Base-by-base conservation (phyloP, 768 basidiomycete species). In the Suillus tomentosus region DNA sequence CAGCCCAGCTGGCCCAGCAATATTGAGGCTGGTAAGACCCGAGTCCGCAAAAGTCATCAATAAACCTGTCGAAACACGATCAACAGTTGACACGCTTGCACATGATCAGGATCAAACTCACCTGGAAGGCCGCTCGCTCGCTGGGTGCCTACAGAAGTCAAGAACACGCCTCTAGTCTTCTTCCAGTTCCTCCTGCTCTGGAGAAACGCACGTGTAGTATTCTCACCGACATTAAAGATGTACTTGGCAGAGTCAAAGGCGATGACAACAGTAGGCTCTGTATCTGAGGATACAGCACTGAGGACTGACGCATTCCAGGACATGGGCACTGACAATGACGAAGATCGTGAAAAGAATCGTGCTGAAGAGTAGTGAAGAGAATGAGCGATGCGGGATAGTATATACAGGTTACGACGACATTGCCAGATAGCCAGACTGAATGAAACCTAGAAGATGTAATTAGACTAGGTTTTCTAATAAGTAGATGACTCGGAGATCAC, bases 171-270 rank as follows among this genome's bases (percentile, higher is more conserved):
- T 50, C 81, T 82, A 5, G 90, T 80, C 68, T 85, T 90, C 72
- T 82, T 86, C 83, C 92, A 85, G 57, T 85, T 85, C 53, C 83
- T 78, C 66, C 78, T 79, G 64, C 86, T 86, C 77, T 95, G 90
- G 17, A 88, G 76, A 71, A 90, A 91, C 0, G 90, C 78, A 42
- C 96, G 80, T 87, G 50, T 88, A 2, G 90, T 87, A 64, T 90
- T 90, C 75, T 97, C 95, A 9, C 92, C 89, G 22, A 82, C 87
- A 75, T 95, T 95, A 82, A 98, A 94, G 45, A 96, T 81, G 69
- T 95, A 98, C 69, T 93, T 91, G 14, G 85, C 88, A 61, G 83
- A 80, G 67, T 92, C 89, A 73, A 95, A 95, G 1, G 83, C 81
- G 67, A 96, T 76, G 64, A 91, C 77, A 31, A 97, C 77, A 10